Conservation (phyloP, 2,329 filamentous ascomycete genomes). For the Fusarium lyarnte region DNA sequence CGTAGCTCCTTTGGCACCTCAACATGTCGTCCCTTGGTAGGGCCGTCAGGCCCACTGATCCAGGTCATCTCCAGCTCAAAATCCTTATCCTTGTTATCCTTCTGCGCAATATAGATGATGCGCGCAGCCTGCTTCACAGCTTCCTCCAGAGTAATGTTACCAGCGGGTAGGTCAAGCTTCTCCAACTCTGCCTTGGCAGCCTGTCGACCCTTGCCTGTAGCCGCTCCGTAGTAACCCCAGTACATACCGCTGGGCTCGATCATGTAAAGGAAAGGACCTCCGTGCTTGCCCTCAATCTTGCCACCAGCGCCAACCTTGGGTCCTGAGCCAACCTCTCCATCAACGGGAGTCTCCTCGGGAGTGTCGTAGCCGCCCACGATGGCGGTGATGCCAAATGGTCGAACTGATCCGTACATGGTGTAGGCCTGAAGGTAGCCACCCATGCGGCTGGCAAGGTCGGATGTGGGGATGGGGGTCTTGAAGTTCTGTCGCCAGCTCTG, state of each 20-base stretch:
- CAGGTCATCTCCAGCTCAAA: constrained; percentile 99
- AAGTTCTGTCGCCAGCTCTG: constrained; percentile 90
- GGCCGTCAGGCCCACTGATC: constrained; percentile 86
- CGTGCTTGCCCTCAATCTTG: constrained; percentile 78
- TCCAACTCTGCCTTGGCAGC: constrained; percentile 97
- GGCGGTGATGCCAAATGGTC: constrained; percentile 94
- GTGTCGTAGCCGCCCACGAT: constrained; percentile 95
- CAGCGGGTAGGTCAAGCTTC: constrained; percentile 89
- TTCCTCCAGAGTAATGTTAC: constrained; percentile 80
- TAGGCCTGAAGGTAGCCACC: constrained; percentile 97
- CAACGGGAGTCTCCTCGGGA: constrained; percentile 83
- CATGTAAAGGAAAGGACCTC: constrained; percentile 97
- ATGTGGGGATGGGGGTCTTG: constrained; percentile 91
- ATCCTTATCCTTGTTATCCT: constrained; percentile 99
- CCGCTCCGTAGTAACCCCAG: constrained; percentile 99
- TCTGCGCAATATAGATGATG: constrained; percentile 97
- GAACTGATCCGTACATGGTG: constrained; percentile 95
- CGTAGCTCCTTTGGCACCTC: constrained; percentile 91
- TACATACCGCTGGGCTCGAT: constrained; percentile 96
- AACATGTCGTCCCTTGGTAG: constrained; percentile 91
- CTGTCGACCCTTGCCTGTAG: constrained; percentile 96
- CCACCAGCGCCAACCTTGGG: constrained; percentile 84
- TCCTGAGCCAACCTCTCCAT: constrained; percentile 88
- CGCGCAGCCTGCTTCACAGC: constrained; percentile 95
- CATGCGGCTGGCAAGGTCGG: constrained; percentile 90